phyloP scores from a whole-genome alignment of 140 eudicot species.

The Senecio squalidus region DNA sequence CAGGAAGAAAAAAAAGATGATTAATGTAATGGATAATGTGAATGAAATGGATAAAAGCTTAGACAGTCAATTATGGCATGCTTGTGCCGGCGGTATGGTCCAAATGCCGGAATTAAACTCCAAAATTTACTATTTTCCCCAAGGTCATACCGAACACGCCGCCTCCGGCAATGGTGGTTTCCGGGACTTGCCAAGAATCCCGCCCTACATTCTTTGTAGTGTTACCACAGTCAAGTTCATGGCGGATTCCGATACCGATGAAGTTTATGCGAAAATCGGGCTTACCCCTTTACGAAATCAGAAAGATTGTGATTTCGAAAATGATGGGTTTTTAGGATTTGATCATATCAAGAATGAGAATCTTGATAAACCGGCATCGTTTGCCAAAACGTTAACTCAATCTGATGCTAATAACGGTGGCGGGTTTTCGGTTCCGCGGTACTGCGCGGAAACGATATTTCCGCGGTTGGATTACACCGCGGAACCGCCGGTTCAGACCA shows the following conservation, averaged over 20 bases:
- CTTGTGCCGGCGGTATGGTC: slow-evolving; percentile 97
- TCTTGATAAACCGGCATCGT: slow-evolving; percentile 62
- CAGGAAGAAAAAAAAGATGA: slow-evolving; percentile 38
- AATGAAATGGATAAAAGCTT: slow-evolving; percentile 29
- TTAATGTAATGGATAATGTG: slow-evolving; percentile 38
- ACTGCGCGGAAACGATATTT: slow-evolving; percentile 91
- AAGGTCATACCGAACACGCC: slow-evolving; percentile 87
- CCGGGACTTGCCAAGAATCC: slow-evolving; percentile 36
- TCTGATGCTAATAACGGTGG: slow-evolving; percentile 99
- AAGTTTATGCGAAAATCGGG: slow-evolving; percentile 64
- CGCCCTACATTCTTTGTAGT: slow-evolving; percentile 46
- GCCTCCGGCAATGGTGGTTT: slow-evolving; percentile 39
- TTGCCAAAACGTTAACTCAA: slow-evolving; percentile 87
- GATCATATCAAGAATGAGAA: slow-evolving; percentile 41
- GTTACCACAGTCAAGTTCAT: slow-evolving; percentile 55
- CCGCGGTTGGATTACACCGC: slow-evolving; percentile 84
- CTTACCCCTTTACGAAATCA: slow-evolving; percentile 44
- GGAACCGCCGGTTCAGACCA: slow-evolving; percentile 93
- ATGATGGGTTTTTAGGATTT: slow-evolving; percentile 40
- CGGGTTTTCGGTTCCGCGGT: slow-evolving; percentile 90
- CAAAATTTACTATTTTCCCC: slow-evolving; percentile 68
- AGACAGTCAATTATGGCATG: slow-evolving; percentile 92
- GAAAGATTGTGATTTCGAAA: slow-evolving; percentile 34
- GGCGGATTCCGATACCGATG: slow-evolving; percentile 81
- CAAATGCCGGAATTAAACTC: slow-evolving; percentile 79